Percentiles rank a stretch among this genome's conserved stretches.
These are phyloP conservation scores for Auricularia sp. DNA, from an alignment of 768 basidiomycete species.

Conservation along the genomic window DNA sequence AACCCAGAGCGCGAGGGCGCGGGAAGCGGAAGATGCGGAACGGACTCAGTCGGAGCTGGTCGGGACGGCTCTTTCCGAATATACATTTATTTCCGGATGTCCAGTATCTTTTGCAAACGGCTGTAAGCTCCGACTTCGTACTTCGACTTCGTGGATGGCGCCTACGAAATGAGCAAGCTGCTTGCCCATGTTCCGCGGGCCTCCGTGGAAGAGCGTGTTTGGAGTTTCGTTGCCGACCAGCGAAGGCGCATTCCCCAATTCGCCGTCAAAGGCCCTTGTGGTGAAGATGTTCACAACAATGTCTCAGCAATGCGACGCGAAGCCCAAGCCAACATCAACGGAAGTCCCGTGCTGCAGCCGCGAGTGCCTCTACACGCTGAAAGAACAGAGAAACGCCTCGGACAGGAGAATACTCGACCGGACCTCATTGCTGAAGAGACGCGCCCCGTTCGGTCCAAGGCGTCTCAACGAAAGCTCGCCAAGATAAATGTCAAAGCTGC, in stretches of 20 bases:
- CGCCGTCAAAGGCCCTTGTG: background rate
- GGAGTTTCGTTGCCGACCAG: background rate
- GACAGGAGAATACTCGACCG: background rate
- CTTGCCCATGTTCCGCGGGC: background rate
- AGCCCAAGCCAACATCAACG: background rate
- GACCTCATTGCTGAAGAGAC: background rate
- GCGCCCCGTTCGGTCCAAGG: background rate
- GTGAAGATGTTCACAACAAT: background rate
- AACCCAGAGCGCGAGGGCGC: no score
- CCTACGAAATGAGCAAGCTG: no score
- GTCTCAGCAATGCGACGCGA: no score
- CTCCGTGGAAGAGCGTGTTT: background rate
- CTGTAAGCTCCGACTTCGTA: no score
- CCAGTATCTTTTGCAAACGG: no score
- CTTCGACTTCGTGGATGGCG: no score
- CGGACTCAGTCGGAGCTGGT: no score
- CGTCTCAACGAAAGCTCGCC: background rate
- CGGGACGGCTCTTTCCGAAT: no score
- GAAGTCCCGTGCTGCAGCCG: background rate
- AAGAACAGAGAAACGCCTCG: background rate
- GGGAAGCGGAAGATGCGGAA: no score
- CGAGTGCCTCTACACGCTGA: background rate
- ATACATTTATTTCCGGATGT: no score
- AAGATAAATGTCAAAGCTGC: slow-evolving; percentile 1
- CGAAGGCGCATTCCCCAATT: background rate